Evolutionary conservation across 1,139 yeast species (phyloP).

Genomic region (Saccharomyces hybrid): DNA sequence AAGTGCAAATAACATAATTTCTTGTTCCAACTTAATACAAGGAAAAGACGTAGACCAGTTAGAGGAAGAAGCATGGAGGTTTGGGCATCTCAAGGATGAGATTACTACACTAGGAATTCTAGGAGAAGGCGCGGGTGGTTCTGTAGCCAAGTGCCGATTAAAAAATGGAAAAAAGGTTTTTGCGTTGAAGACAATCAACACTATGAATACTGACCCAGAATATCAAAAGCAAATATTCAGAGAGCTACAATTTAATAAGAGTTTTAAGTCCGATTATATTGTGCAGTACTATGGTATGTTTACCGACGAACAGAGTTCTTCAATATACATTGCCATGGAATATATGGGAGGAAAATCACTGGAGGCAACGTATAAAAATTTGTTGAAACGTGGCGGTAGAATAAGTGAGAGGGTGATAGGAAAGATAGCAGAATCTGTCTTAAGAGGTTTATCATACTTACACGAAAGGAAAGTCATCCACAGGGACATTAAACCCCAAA

Average conservation of each 20-base stretch:
- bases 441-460: conserved; percentile 75
- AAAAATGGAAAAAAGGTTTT: conserved; percentile 51
- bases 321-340: conserved; percentile 90
- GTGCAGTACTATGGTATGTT: conserved; percentile 91
- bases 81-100: conserved; percentile 48
- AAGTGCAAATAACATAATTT: background rate
- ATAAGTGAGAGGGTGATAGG: conserved; percentile 91
- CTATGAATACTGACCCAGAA: conserved; percentile 74
- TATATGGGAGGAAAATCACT: conserved; percentile 89
- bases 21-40: background rate
- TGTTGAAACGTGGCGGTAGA: conserved; percentile 61
- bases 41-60: conserved; percentile 45
- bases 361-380: conserved; percentile 74
- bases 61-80: conserved; percentile 73
- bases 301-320: conserved; percentile 62
- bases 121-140: conserved; percentile 95
- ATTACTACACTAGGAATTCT: conserved; percentile 58
- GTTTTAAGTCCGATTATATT: conserved; percentile 74
- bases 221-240: conserved; percentile 74
- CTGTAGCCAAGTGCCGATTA: conserved; percentile 69
- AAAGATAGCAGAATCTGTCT: conserved; percentile 76
- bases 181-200: conserved; percentile 66
- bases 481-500: conserved; percentile 89
- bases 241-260: conserved; percentile 78
- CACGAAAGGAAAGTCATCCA: conserved; percentile 86